These are phyloP conservation scores for Ogataea populi-albae DNA, from an alignment of 805 yeast species.

Conservation along the genomic window DNA sequence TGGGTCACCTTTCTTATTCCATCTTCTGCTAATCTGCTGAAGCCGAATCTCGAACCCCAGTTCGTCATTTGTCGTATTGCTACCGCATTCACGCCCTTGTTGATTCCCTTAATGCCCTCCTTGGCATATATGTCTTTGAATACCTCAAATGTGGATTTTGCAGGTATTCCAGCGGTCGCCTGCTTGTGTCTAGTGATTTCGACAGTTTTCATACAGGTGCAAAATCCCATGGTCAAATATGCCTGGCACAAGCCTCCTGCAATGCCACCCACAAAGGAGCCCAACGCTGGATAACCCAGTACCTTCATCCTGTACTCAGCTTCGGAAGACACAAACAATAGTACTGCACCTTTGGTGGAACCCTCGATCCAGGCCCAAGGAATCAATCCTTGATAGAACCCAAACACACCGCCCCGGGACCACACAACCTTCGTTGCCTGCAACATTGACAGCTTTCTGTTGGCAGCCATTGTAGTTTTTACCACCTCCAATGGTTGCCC, in stretches of 20 bases:
- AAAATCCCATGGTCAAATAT: constrained; percentile 94
- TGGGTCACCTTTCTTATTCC: constrained; percentile 64
- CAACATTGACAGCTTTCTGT: constrained; percentile 65
- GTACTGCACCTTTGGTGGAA: constrained; percentile 96
- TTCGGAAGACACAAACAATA: constrained; percentile 88
- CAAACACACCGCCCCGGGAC: constrained; percentile 89
- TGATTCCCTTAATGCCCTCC: constrained; percentile 93
- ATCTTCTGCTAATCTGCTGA: constrained; percentile 89
- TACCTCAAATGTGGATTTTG: constrained; percentile 77
- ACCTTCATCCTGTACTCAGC: constrained; percentile 74
- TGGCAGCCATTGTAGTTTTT: constrained; percentile 98
- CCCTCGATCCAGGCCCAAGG: constrained; percentile 99
- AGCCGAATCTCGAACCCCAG: constrained; percentile 98
- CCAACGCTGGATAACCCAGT: constrained; percentile 67
- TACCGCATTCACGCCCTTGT: constrained; percentile 97
- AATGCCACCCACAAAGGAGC: constrained; percentile 96
- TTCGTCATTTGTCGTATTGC: constrained; percentile 99
- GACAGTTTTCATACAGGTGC: constrained; percentile 98
- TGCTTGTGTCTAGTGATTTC: constrained; percentile 92
- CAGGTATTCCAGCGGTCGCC: constrained; percentile 59
- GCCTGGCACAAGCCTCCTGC: constrained; percentile 96
- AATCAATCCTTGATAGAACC: constrained; percentile 95
- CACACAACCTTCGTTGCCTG: constrained; percentile 75
- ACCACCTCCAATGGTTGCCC: constrained; percentile 97
- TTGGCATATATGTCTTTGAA: constrained; percentile 77